Base-by-base conservation (phyloP, 2,329 filamentous ascomycete species). In the Curvularia lunata region DNA sequence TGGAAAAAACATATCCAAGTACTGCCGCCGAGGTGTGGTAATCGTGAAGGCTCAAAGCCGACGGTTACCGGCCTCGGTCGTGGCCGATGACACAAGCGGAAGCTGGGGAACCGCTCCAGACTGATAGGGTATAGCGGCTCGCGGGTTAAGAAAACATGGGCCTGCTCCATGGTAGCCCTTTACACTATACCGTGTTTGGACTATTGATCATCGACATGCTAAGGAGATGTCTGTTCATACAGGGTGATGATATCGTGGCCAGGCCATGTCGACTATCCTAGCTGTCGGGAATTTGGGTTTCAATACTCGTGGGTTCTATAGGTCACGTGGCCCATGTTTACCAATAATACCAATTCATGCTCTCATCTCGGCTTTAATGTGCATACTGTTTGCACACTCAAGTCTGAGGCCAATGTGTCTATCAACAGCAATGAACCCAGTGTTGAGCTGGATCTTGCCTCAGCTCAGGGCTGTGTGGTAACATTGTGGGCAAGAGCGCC, bases 401-500 rank as follows among this genome's bases (percentile, higher is more conserved):
- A 76, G 58, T 64, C 69, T 1, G 64, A 76, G 51, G 66, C 75
- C 16, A 73, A 73, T 12, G 64, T 70, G 54, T 72, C 72, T 10
- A 70, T 79, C 13, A 77, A 80, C 49, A 74, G 72, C 0, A 60
- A 71, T 5, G 57, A 66, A 3, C 62, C 73, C 23, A 76, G 75
- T 18, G 75, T 75, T 0, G 34, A 37, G 16, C 52, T 55, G 7
- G 76, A 75, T 1, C 66, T 66, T 0, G 71, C 80, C 18, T 58
- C 67, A 9, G 63, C 74, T 6, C 63, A 74, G 18, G 69, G 78
- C 49, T 79, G 77, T 55, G 70, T 78, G 3, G 72, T 80, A n/a
- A 78, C 76, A 63, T 76, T 75, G 6, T 59, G 79, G 41, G 72
- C 78, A 12, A 66, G 77, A 19, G 79, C 69, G 68, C 1, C 68